Conservation (phyloP, 768 basidiomycete genomes). For the Phanerodontia chrysosporium region DNA sequence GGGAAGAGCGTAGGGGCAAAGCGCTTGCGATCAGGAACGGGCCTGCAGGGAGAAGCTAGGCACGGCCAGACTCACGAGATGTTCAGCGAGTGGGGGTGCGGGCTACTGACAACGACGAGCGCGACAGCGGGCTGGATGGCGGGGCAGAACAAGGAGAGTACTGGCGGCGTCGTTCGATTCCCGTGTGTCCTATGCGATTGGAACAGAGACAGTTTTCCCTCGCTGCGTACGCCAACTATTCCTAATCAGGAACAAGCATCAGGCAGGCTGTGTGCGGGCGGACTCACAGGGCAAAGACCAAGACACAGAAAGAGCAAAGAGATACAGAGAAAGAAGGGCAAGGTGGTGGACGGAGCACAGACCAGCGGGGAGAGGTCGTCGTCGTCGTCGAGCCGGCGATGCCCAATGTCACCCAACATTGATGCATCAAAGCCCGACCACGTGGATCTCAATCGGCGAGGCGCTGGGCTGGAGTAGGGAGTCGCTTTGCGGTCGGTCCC, state of each 20-base stretch:
- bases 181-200: not conserved
- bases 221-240: slow-evolving; percentile 1
- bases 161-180: not conserved
- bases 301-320: not conserved
- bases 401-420: slow-evolving; percentile 10
- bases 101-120: not conserved
- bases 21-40: slow-evolving; percentile 4
- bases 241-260: not conserved
- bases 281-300: not conserved
- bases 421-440: slow-evolving; percentile 1
- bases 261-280: not conserved
- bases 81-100: not conserved
- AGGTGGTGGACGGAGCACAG: slow-evolving; percentile 7
- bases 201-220: slow-evolving; percentile 9
- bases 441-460: slow-evolving; percentile 1
- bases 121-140: not conserved
- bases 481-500: not conserved
- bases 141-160: not conserved
- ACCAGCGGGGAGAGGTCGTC: slow-evolving; percentile 1
- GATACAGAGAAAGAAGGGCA: slow-evolving; percentile 3
- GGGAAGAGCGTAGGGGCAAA: not conserved
- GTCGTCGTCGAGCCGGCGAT: slow-evolving; percentile 11
- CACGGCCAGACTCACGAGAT: slow-evolving; percentile 2
- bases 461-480: not conserved
- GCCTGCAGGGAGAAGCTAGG: slow-evolving; percentile 6